phyloP scores from a whole-genome alignment of 2,329 filamentous ascomycete species.

The Sarocladium strictum region DNA sequence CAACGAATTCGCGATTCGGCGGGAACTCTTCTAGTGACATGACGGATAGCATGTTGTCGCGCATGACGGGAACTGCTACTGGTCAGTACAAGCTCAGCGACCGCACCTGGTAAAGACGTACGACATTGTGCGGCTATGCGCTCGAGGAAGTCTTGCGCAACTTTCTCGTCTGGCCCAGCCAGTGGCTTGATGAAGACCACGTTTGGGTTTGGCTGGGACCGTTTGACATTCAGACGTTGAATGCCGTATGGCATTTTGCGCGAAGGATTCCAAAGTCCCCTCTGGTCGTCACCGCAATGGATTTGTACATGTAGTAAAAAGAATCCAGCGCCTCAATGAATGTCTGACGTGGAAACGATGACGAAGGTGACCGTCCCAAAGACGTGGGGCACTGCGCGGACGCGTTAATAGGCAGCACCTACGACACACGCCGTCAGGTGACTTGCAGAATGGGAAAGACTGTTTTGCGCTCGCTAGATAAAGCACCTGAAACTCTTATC shows the following conservation, averaged over 20 bases:
- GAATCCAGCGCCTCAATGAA: too few species aligned
- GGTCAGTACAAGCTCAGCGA: neutral
- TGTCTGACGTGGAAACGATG: too few species aligned
- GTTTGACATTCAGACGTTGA: conserved; percentile 70
- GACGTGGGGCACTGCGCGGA: neutral
- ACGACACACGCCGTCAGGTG: neutral
- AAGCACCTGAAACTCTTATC: too few species aligned
- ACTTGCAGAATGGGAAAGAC: too few species aligned
- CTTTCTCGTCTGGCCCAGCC: conserved; percentile 54
- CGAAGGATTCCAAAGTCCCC: too few species aligned
- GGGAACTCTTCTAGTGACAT: conserved; percentile 75
- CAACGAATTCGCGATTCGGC: conserved; percentile 75
- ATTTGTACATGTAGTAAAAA: too few species aligned
- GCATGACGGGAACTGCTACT: conserved; percentile 59
- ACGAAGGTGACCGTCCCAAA: neutral
- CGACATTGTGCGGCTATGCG: conserved; percentile 75
- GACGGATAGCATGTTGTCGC: conserved; percentile 56
- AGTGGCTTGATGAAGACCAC: conserved; percentile 85
- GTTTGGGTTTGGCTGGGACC: conserved; percentile 66
- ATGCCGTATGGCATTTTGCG: conserved; percentile 67
- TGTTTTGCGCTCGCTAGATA: too few species aligned
- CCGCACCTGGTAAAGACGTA: conserved; percentile 24
- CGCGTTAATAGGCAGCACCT: neutral
- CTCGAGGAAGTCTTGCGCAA: conserved; percentile 66
- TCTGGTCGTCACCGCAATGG: too few species aligned